These are phyloP conservation scores for Roridomyces roridus DNA, from an alignment of 768 basidiomycete genomes.

Conservation along the genomic window DNA sequence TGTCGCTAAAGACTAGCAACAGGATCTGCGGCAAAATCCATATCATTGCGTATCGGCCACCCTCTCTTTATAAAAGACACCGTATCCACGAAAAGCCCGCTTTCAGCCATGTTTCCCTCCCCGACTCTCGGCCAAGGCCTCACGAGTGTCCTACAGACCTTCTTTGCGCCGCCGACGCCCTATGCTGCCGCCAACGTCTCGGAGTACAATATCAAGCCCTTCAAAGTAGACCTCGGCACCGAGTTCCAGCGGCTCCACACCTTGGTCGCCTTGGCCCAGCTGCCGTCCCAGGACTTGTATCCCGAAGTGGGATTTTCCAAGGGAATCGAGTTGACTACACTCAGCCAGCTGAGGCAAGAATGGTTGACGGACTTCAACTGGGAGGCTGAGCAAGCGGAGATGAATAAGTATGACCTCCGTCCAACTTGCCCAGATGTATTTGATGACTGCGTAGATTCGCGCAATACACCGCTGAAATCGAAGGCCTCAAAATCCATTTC, in stretches of 20 bases:
- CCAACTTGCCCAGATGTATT: too few relatives aligned
- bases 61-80: too few relatives aligned
- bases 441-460: not conserved
- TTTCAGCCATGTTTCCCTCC: too few relatives aligned
- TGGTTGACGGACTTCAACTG: not conserved
- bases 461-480: conserved; percentile 23
- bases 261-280: not conserved
- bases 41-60: too few relatives aligned
- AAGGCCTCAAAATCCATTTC: conserved; percentile 17
- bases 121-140: too few relatives aligned
- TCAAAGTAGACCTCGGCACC: not conserved
- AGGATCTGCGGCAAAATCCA: too few relatives aligned
- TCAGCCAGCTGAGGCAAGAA: not conserved
- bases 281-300: conserved; percentile 1
- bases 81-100: too few relatives aligned
- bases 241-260: not conserved
- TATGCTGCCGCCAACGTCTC: not conserved
- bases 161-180: too few relatives aligned
- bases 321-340: not conserved
- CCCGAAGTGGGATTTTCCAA: not conserved
- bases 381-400: not conserved
- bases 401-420: not conserved
- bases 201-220: not conserved
- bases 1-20: too few relatives aligned
- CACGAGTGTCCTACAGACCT: too few relatives aligned